Base-by-base conservation (phyloP, 495 filamentous ascomycete species). In the Aspergillus diversus region DNA sequence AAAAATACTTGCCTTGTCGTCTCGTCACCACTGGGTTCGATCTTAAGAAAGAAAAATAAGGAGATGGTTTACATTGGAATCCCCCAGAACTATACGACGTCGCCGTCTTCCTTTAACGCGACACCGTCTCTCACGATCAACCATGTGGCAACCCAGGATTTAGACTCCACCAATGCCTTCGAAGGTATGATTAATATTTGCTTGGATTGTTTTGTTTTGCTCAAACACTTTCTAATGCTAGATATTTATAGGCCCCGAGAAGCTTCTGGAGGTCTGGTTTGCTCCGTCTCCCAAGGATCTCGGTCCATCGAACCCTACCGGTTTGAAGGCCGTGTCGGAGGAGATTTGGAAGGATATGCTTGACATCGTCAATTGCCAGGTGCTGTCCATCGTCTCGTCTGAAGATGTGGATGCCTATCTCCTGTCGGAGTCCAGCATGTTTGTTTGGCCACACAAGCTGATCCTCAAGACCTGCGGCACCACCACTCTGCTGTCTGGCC, bases 381-480 rank as follows among this genome's bases (percentile, higher is more conserved):
- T 99, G 50, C 86, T 99, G 42, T 99, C 96, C 11, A 87, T 96
- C 64, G 85, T 99, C 55, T 87, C 93, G 68, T 96, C 93, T n/a
- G 92, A 97, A 64, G 87, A 96, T 76, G 89, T 97, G 60, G 96
- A 99, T 74, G 96, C 96, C 66, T 99, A 99, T 69, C 86, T 99
- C 35, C 86, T 99, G 56, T 98, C 95, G 55, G 96, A 99, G 78
- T 98, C 96, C 17, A 98, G 95, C 87, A 81, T 99, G 94, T 99
- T 99, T 75, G 93, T 99, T 66, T 99, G 96, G 75, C 93, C 93
- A 27, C 95, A 99, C 86, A 99, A 99, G 81, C 81, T 99, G 53
- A 96, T 99, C 66, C 83, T 99, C 50, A 99, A 99, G 87, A 99
- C 96, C 11, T 99, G 96, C 71, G 96, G 96, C 56, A 99, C 96